Base-by-base conservation (phyloP, 2,329 filamentous ascomycete genomes). In the Ophiostoma montium region DNA sequence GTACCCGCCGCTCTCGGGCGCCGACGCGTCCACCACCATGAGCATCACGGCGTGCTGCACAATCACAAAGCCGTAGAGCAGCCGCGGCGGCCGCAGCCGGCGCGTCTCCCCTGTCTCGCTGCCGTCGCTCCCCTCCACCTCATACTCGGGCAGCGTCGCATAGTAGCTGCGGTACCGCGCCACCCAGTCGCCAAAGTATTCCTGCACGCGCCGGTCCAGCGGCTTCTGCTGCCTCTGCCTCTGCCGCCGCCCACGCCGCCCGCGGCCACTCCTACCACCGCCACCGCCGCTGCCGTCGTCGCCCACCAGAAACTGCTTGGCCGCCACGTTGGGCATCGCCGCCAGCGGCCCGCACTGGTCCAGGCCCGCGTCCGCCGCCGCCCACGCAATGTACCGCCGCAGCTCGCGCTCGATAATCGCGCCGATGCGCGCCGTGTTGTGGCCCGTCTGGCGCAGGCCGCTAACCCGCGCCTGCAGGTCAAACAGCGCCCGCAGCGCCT, bases 21-120 rank as follows among this genome's bases (percentile, higher is more conserved):
- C 21, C 33, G 49, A 52, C 2, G 59, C 46, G 23, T 76, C 75
- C 19, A 69, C 62, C 48, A 74, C 77, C 15, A 61, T 56, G 18
- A 65, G 55, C 49, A 64, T 56, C 12, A 64, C 60, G 63, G 76
- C 59, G 69, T 79, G 63, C 61, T 76, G 53, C 63, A 65, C 36
- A 64, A 78, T 56, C 63, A 75, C 56, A 66, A 77, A 63, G 7
- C 57, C 59, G 50, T 60, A 65, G n/a, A 66, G 56, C 10, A 63
- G 57, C 6, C 63, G 60, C 0, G 61, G 60, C 18, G 54, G 49
- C 13, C 50, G 51, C 6, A 56, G 41, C 2, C 49, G 52, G 2
- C 48, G 50, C 32, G 5, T 32, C 19, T 48, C 19, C n/a, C 48
- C 48, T 23, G 5, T 32, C 19, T 48, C 19, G 12, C 5, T 15